Evolutionary conservation across 225 moss, liverwort and hornwort species (phyloP), one percentile per base, ranked within the genome.

Genomic region (Pseudisothecium myosuroides): DNA sequence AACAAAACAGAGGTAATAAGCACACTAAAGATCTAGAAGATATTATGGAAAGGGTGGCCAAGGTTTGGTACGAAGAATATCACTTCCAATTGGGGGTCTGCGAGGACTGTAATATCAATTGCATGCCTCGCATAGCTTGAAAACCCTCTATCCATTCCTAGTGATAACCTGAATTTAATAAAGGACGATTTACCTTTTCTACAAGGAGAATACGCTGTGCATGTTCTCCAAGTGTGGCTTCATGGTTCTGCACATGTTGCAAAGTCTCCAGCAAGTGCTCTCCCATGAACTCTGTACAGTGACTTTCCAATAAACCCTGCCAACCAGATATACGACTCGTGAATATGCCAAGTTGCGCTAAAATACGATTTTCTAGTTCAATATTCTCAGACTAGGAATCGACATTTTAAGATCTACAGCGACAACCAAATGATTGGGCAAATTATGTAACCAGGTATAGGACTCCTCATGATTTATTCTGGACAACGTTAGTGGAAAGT

Each of bases 271-370:
- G 90, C 93, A 93, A 85, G 89, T 95, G 95, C 56, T 91, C 90
- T 71, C 95, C 91, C 89, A 93, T 88, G 47, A 90, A 93, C 78
- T 93, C 92, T 81, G 37, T 88, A 81, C 95, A 95, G 52, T 95
- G 95, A 69, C 88, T 89, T 87, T 95, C 93, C 92, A 93, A 65
- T 83, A 93, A 91, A 86, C 95, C 92, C 93, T 95, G 93, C 87
- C 84, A 91, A 91, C 81, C 80, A 90, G 50, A 86, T 67, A 76
- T 27, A 83, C 54, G 59, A 56, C 34, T 73, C 65, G 87, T 89
- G 64, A 91, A 58, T 68, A 86, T 47, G 58, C 39, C 80, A 73
- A 83, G 59, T 66, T 73, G 65, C 66, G 21, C 76, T 59, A 47
- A 11, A 4, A 39, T 39, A 75, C 31, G 67, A 54, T 56, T 76